A percentile compares a stretch with the other conserved stretches of the same genome.
Conservation (phyloP, 495 filamentous ascomycete species). For the Xylaria scruposa region DNA sequence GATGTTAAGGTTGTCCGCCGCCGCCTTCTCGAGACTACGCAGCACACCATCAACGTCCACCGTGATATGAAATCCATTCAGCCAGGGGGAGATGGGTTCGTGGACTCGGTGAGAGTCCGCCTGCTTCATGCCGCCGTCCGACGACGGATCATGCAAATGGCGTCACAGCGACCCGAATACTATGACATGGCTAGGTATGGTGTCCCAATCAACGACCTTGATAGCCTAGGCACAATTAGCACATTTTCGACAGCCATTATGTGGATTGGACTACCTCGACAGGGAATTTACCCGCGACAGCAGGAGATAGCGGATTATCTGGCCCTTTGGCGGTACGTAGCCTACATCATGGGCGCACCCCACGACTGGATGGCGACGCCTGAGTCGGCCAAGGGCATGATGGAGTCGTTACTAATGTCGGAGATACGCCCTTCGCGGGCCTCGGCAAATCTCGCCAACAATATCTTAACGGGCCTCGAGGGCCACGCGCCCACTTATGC, state of each 20-base stretch:
- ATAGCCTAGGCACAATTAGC: conserved; percentile 72
- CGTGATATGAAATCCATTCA: conserved; percentile 67
- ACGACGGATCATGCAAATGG: conserved; percentile 66
- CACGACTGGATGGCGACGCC: conserved; percentile 62
- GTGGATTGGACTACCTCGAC: conserved; percentile 72
- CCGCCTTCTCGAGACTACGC: conserved; percentile 76
- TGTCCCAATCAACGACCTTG: conserved; percentile 76
- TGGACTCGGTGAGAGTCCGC: conserved; percentile 74
- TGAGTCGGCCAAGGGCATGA: conserved; percentile 60
- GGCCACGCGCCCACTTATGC: conserved; percentile 68
- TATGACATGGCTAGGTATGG: conserved; percentile 66
- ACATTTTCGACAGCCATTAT: conserved; percentile 72
- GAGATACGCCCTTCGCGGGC: conserved; percentile 69
- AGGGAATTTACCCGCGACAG: conserved; percentile 69
- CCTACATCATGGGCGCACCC: conserved; percentile 73
- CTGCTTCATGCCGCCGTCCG: conserved; percentile 77
- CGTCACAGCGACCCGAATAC: conserved; percentile 61
- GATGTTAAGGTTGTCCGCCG: conserved; percentile 69
- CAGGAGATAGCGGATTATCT: conserved; percentile 73
- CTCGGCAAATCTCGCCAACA: conserved; percentile 69
- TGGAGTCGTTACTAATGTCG: conserved; percentile 68
- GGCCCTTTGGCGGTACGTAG: conserved; percentile 78
- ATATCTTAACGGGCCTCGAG: conserved; percentile 72
- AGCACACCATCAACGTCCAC: conserved; percentile 77
- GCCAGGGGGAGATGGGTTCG: conserved; percentile 70